These are phyloP conservation scores for Fonsecaea monophora DNA, from an alignment of 2,329 filamentous ascomycete species.

Conservation along the genomic window DNA sequence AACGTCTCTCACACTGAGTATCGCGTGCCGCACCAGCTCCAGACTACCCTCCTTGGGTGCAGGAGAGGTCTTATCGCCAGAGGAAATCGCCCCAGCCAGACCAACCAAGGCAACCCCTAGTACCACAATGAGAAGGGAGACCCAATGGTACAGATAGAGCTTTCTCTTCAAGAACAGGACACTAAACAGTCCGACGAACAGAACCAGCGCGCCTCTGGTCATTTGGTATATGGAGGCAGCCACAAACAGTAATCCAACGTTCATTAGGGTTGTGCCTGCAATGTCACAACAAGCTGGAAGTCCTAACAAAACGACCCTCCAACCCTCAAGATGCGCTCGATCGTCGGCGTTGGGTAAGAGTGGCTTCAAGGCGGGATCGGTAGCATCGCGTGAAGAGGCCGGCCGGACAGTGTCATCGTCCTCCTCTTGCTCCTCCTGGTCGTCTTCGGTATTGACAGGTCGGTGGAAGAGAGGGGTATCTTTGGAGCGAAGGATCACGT, in stretches of 20 bases:
- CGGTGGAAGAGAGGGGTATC: slow-evolving; percentile 64
- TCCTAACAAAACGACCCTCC: slow-evolving; percentile 75
- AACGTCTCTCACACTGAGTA: slow-evolving; percentile 48
- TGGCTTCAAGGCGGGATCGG: slow-evolving; percentile 60
- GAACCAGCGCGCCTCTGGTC: slow-evolving; percentile 90
- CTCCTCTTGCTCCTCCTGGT: slow-evolving; percentile 51
- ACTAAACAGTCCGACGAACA: slow-evolving; percentile 95
- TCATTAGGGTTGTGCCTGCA: slow-evolving; percentile 94
- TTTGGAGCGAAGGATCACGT: slow-evolving; percentile 45
- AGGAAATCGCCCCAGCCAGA: slow-evolving; percentile 80
- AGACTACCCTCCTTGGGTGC: slow-evolving; percentile 45
- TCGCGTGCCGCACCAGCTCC: slow-evolving; percentile 39
- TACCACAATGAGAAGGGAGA: slow-evolving; percentile 84
- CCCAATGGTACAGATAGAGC: slow-evolving; percentile 89
- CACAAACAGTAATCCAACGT: slow-evolving; percentile 89
- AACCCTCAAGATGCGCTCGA: slow-evolving; percentile 69
- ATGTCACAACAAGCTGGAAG: slow-evolving; percentile 93
- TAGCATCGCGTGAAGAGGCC: slow-evolving; percentile 51
- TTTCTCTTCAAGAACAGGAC: slow-evolving; percentile 84
- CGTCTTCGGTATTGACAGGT: slow-evolving; percentile 60
- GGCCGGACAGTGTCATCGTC: slow-evolving; percentile 54
- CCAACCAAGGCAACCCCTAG: slow-evolving; percentile 88
- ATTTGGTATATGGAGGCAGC: slow-evolving; percentile 98
- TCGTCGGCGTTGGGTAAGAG: slow-evolving; percentile 62
- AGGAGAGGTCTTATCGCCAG: slow-evolving; percentile 54